Evolutionary conservation across 257 asterid species (phyloP).

Genomic region (Prunella vulgaris): DNA sequence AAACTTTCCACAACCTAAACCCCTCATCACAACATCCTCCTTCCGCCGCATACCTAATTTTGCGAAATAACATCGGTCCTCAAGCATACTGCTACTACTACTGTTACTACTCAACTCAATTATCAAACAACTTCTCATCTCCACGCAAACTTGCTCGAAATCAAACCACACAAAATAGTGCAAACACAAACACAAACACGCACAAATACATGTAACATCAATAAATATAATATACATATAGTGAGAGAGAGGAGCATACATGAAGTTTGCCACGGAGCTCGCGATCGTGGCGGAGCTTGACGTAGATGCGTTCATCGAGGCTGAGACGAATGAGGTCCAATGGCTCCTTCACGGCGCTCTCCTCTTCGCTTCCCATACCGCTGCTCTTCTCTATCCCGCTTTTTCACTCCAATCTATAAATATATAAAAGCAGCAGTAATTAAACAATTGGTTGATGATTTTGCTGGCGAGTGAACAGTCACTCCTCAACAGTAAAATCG

Average conservation of each 20-base stretch:
- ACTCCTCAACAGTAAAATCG: too few relatives aligned
- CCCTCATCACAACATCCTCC: not conserved
- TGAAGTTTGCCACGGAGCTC: constrained; percentile 99
- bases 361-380: constrained; percentile 93
- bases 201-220: not conserved
- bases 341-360: constrained; percentile 97
- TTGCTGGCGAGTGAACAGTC: too few relatives aligned
- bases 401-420: too few relatives aligned
- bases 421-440: too few relatives aligned
- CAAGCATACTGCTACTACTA: not conserved
- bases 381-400: too few relatives aligned
- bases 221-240: not conserved
- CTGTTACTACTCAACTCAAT: constrained; percentile 5
- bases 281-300: constrained; percentile 94
- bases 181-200: not conserved
- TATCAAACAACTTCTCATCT: not conserved
- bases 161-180: not conserved
- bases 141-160: not conserved
- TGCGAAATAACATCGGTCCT: not conserved
- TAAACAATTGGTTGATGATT: too few relatives aligned
- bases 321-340: constrained; percentile 98
- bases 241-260: constrained; percentile 25
- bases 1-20: constrained; percentile 29
- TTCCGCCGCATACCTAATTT: constrained; percentile 20
- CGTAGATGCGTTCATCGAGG: constrained; percentile 97